Evolutionary conservation across 1,284 basidiomycete species (phyloP), one percentile per base, ranked within the genome.

Genomic region (Trametes hirsuta): DNA sequence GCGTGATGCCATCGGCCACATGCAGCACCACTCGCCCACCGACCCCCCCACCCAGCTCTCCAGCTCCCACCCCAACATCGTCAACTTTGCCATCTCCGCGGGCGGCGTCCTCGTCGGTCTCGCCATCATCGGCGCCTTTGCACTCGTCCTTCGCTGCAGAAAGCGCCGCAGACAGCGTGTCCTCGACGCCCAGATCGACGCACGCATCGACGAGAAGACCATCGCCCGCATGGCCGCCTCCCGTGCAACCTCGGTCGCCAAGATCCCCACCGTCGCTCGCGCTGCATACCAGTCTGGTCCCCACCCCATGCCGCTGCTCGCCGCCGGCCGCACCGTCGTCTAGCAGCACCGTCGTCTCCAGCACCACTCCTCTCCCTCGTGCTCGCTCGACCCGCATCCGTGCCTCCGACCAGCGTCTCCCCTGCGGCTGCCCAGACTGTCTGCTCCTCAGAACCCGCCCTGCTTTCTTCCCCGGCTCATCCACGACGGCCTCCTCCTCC

Each of bases 71-170:
- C 47, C 62, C 37, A 53, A 61, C 53, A 55, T 59, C 34, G 55
- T 64, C 41, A 64, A 64, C 51, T 64, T 58, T n/a, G 56, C 63
- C 35, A 60, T 64, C 44, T 64, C 59, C 2, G 54, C 59, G 6
- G 63, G 55, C 37, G 53, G 49, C 18, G 57, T 64, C 24, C 59
- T 64, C 24, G 42, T 61, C 18, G 63, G 63, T 9, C 18, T 64
- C 14, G 57, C 50, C 5, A 36, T 64, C 42, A 61, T 64, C 37
- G 51, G 50, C 18, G 57, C 30, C 8, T 61, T 64, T 40, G 56
- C 53, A 1, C 59, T 64, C 47, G 40, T 53, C 24, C 41, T 53
- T 12, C 56, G 57, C 34, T 64, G 63, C 56, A 54, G 55, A 14
- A 61, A 48, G 40, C 59, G 59, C 10, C 47, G 59, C 36, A 37